Evolutionary conservation across 2,329 filamentous ascomycete genomes (phyloP), one percentile per base, ranked within the genome.

Genomic region (Aspergillus niger): DNA sequence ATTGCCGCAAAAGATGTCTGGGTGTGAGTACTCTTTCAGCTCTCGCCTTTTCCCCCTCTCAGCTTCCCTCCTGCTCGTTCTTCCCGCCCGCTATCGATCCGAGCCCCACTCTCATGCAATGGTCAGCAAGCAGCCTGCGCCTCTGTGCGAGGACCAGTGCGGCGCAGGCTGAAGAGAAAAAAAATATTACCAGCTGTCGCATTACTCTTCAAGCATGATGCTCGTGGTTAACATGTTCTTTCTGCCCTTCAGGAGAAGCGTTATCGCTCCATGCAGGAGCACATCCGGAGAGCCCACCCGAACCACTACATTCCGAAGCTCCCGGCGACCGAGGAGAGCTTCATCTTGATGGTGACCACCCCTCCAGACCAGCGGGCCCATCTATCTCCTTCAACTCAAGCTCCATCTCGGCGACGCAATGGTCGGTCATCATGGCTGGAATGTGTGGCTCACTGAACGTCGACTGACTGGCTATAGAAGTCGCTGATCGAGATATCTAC

Each of bases 211-310:
- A 38, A 38, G n/a, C 51, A 30, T 41, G 26, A 60, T 41, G 20
- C 10, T 48, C n/a, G 17, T 52, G 48, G 55, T 28, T 59, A 57
- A 58, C 60, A 56, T 60, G 55, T 52, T 59, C 17, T 41, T 32
- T 43, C 15, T 28, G 17, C 54, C 61, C 67, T 68, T 76, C 79
- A 96, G 92, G 92, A 96, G 82, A 96, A 96, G 80, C 87, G 91
- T 69, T 99, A 93, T 81, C 92, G 95, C 77, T 98, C 94, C 65
- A 98, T 99, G 92, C 95, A 98, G 80, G 95, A 99, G 85, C 95
- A 99, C 75, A 98, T 99, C 73, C 91, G 95, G 72, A 89, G 95
- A 77, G 94, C 95, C 68, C 95, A 99, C 77, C 94, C 94, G 63
- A 92, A 96, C 77, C 90, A 97, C 77, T 98, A 98, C 81, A 96